A percentile compares a stretch with the other conserved stretches of the same genome.
These are phyloP conservation scores for Xylariaceae sp. DNA, from an alignment of 2,329 filamentous ascomycete species.

Conservation along the genomic window DNA sequence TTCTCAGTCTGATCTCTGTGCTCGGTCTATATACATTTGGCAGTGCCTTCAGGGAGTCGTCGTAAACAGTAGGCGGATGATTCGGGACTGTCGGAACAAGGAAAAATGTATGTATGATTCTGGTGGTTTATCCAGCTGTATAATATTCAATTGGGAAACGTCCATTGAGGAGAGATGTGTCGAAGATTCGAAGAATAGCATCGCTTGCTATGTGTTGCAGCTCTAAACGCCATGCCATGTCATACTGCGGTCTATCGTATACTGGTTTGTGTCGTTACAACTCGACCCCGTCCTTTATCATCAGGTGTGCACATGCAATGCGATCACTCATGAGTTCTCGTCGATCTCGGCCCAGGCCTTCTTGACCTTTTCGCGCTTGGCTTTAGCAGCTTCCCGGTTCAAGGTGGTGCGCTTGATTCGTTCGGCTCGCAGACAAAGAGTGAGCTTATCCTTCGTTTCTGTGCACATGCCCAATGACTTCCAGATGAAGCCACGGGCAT, in stretches of 20 bases:
- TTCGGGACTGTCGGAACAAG: neutral
- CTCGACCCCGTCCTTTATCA: neutral
- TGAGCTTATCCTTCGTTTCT: conserved; percentile 75
- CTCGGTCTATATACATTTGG: conserved; percentile 80
- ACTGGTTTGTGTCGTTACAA: conserved; percentile 1
- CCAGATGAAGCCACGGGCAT: conserved; percentile 85
- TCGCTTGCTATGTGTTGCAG: neutral
- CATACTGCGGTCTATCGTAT: conserved; percentile 2
- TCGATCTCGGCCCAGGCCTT: conserved; percentile 75
- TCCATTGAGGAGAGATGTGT: conserved; percentile 1
- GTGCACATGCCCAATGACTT: conserved; percentile 91
- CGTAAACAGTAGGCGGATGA: conserved; percentile 28
- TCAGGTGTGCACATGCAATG: neutral
- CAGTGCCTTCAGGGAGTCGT: conserved; percentile 50
- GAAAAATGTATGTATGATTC: neutral
- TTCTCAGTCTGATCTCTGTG: conserved; percentile 70
- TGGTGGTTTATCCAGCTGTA: neutral
- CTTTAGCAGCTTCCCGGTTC: conserved; percentile 67
- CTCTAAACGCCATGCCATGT: conserved; percentile 20
- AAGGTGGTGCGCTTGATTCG: conserved; percentile 69
- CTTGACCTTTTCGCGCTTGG: conserved; percentile 69
- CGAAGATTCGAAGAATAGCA: neutral
- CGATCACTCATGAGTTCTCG: conserved; percentile 50
- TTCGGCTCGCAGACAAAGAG: conserved; percentile 76
- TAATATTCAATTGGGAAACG: neutral